A percentile compares a stretch with the other conserved stretches of the same genome.
phyloP scores from a whole-genome alignment of 1,284 basidiomycete species.

The Sporisorium iseilematis-ciliati region DNA sequence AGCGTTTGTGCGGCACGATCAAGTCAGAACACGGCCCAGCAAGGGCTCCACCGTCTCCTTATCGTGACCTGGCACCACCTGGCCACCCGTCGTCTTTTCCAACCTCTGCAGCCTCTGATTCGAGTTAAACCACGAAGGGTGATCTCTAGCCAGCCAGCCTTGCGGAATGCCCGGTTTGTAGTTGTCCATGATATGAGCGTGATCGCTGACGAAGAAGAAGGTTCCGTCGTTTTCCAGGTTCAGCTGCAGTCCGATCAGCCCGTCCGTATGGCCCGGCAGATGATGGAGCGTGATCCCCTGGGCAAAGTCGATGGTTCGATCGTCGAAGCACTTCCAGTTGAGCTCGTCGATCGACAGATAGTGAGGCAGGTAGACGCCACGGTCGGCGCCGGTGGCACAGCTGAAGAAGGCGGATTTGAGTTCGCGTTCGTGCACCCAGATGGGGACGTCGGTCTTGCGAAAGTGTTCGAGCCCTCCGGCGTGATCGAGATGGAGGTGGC shows the following conservation, averaged over 20 bases:
- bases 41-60: constrained; percentile 38
- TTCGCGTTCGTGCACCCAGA: constrained; percentile 66
- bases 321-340: constrained; percentile 67
- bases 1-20: background rate
- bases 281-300: constrained; percentile 65
- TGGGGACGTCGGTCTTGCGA: constrained; percentile 52
- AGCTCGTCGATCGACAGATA: constrained; percentile 53
- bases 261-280: constrained; percentile 65
- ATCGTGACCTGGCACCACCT: constrained; percentile 59
- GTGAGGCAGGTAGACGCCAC: constrained; percentile 56
- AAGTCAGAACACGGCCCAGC: constrained; percentile 35
- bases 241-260: constrained; percentile 62
- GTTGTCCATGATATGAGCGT: constrained; percentile 59
- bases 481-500: constrained; percentile 64
- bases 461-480: constrained; percentile 61
- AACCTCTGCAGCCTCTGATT: constrained; percentile 58
- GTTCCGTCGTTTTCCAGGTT: constrained; percentile 60
- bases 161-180: constrained; percentile 57
- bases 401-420: constrained; percentile 61
- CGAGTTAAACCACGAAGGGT: constrained; percentile 59
- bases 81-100: constrained; percentile 51
- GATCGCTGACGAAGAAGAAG: constrained; percentile 55
- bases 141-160: constrained; percentile 60
- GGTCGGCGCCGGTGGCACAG: constrained; percentile 60
- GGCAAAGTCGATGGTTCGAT: constrained; percentile 56